Evolutionary conservation across 1,284 basidiomycete species (phyloP), one percentile per base, ranked within the genome.

Genomic region (Porodaedalea pini): DNA sequence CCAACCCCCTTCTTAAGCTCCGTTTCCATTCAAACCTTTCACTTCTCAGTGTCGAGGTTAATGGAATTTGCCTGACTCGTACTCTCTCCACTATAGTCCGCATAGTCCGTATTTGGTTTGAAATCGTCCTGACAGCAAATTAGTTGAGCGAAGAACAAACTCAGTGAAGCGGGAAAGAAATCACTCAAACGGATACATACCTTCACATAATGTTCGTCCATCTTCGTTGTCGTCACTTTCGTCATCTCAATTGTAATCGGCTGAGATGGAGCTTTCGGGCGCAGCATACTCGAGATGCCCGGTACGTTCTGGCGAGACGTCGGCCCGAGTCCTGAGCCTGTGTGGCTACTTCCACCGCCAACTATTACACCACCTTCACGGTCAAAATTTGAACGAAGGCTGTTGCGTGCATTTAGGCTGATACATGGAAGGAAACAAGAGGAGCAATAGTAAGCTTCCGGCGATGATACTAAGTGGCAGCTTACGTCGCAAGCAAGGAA

Each of bases 161-260:
- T n/a, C n/a, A n/a, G n/a, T n/a, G n/a, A n/a, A n/a, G n/a, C n/a
- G n/a, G n/a, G n/a, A n/a, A n/a, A n/a, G n/a, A n/a, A n/a, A n/a
- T n/a, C n/a, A n/a, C n/a, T n/a, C n/a, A n/a, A n/a, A n/a, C n/a
- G n/a, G n/a, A n/a, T n/a, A n/a, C n/a, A 32, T 25, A 50, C 48
- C 48, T 50, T 50, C 1, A n/a, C 13, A 50, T n/a, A 34, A 15
- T 50, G 23, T 8, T 32, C 48, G 10, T 50, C 48, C 17, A 27
- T n/a, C n/a, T n/a, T 32, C 11, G 29, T n/a, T 34, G 48, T 34
- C 11, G 48, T 50, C 13, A 50, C 31, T 10, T 50, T 50, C 11
- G 48, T 17, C 48, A 50, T 50, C 17, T 50, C 48, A 17, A 50
- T 50, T 10, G 25, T 27, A 21, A 50, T 50, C 11, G 48, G 48